Evolutionary conservation across 2,329 filamentous ascomycete species (phyloP).

Genomic region (Torrubiellomyces zombiae): DNA sequence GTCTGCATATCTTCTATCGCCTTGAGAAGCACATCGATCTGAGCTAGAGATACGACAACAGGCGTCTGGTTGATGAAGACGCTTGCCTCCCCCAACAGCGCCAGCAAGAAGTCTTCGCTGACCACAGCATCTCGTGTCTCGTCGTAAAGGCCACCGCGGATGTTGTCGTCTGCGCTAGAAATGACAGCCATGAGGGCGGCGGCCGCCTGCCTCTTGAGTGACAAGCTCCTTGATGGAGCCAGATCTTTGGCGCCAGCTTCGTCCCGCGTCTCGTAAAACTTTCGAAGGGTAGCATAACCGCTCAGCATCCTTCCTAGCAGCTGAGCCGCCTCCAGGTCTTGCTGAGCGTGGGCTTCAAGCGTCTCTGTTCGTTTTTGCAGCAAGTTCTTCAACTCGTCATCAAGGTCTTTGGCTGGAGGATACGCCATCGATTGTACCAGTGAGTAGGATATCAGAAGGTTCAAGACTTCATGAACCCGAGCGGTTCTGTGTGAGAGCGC

Average conservation of each 20-base stretch:
- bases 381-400: conserved; percentile 52
- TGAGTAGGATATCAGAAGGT: conserved; percentile 74
- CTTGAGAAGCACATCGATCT: conserved; percentile 60
- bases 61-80: conserved; percentile 50
- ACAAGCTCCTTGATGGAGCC: conserved; percentile 27
- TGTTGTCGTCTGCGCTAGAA: conserved; percentile 72
- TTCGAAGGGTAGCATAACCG: conserved; percentile 80
- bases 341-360: conserved; percentile 52
- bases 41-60: conserved; percentile 44
- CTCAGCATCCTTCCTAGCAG: conserved; percentile 74
- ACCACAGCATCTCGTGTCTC: conserved; percentile 65
- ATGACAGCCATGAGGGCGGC: conserved; percentile 68
- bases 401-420: conserved; percentile 54
- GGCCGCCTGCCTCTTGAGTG: conserved; percentile 52
- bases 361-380: conserved; percentile 56
- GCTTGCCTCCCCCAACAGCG: conserved; percentile 68
- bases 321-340: conserved; percentile 67
- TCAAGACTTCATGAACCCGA: conserved; percentile 73
- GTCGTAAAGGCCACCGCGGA: conserved; percentile 81
- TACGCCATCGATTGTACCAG: conserved; percentile 72
- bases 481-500: conserved; percentile 62
- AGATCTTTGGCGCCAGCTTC: conserved; percentile 12
- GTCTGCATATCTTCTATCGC: conserved; percentile 68
- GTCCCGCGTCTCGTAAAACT: conserved; percentile 82
- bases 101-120: conserved; percentile 71